These are phyloP conservation scores for Tylopilus plumbeoviolaceoides DNA, from an alignment of 768 basidiomycete genomes.

Conservation along the genomic window DNA sequence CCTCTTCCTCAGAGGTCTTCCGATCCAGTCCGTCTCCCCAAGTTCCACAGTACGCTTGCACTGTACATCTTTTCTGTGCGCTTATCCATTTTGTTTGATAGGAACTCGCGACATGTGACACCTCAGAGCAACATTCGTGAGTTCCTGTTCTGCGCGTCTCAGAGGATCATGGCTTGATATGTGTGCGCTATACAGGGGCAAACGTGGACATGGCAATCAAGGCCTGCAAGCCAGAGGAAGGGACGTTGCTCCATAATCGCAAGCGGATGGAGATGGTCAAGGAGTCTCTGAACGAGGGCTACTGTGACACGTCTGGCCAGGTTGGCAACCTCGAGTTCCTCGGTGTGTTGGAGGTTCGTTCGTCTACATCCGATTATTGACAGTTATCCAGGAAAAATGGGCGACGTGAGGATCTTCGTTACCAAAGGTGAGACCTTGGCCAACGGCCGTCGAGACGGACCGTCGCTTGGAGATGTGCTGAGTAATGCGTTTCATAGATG, in stretches of 20 bases:
- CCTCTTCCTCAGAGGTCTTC: conserved; percentile 15
- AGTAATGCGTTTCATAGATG: neutral
- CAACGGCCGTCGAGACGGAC: neutral
- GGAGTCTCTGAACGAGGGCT: neutral
- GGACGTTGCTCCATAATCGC: neutral
- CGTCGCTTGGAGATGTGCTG: neutral
- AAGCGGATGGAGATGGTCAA: neutral
- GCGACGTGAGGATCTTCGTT: neutral
- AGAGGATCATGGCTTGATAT: neutral
- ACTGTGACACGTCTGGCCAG: neutral
- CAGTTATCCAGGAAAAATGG: neutral
- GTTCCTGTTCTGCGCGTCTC: neutral
- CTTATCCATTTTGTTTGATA: neutral
- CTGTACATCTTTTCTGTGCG: neutral
- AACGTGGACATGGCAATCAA: neutral
- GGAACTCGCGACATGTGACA: neutral
- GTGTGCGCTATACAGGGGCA: neutral
- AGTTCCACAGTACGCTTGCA: conserved; percentile 10
- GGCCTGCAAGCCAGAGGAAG: neutral
- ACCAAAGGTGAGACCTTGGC: neutral
- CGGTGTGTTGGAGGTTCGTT: neutral
- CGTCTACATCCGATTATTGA: no score
- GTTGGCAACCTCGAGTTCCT: neutral
- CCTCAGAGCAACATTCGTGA: conserved; percentile 31
- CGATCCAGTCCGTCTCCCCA: conserved; percentile 13